Evolutionary conservation across 2,329 filamentous ascomycete genomes (phyloP).

Genomic region (Nothophaeocryptopus gaeumannii): DNA sequence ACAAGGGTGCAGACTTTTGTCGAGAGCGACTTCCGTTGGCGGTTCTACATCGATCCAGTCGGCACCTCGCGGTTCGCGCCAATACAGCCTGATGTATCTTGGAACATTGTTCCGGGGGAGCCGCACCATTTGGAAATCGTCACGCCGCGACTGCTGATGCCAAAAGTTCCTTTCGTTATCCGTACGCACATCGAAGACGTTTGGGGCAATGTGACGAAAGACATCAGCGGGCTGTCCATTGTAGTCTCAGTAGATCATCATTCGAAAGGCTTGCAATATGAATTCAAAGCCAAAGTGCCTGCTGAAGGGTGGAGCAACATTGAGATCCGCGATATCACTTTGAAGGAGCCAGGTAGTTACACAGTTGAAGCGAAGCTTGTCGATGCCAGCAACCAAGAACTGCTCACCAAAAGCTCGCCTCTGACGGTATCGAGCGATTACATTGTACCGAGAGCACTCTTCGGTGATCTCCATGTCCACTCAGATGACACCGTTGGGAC

Average conservation of each 20-base stretch:
- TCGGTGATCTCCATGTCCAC: constrained; percentile 39
- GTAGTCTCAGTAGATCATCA: not conserved
- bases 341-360: not conserved
- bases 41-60: constrained; percentile 40
- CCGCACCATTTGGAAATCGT: constrained; percentile 23
- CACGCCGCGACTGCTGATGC: constrained; percentile 11
- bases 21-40: constrained; percentile 36
- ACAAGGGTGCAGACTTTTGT: constrained; percentile 39
- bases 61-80: constrained; percentile 32
- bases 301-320: not conserved
- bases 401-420: constrained; percentile 12
- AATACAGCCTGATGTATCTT: constrained; percentile 32
- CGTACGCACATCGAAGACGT: not conserved
- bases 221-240: not conserved
- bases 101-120: constrained; percentile 26
- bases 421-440: constrained; percentile 18
- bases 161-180: not conserved
- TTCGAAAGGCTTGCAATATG: not conserved
- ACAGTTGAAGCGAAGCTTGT: not conserved
- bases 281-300: not conserved
- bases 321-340: not conserved
- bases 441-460: constrained; percentile 29
- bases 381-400: not conserved
- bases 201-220: not conserved
- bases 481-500: constrained; percentile 41